Base-by-base conservation (phyloP, 2,329 filamentous ascomycete genomes). In the Paraconiothyrium brasiliense region DNA sequence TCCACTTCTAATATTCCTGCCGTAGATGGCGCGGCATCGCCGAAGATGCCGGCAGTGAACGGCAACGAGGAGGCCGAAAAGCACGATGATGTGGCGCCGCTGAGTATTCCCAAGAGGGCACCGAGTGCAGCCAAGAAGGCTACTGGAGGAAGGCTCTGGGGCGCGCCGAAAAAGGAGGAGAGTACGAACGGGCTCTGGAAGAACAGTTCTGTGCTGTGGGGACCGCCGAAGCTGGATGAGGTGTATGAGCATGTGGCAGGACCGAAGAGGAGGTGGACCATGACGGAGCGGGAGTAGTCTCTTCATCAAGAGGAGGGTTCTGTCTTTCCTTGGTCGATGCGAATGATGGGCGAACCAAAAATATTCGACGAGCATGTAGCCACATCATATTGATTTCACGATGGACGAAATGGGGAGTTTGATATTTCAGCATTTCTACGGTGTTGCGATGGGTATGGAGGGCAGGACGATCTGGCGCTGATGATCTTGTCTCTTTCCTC, bases 231-330 rank as follows among this genome's bases (percentile, higher is more conserved):
- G 69, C 70, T 64, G 64, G 70, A 67, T 60, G 74, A 75, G 35
- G 68, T 76, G n/a, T 75, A 75, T 32, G 75, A 76, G 67, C 74
- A 79, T 57, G 74, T 74, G 9, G 67, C 67, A 30, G 79, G 78
- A 43, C 74, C 76, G 24, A 83, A 82, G 74, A 74, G 80, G 66
- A 67, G 81, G 57, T 83, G 81, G 81, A 82, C 79, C 3, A 71
- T 82, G 41, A 77, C 73, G 32, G 75, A 78, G 64, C 67, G 71
- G 48, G 73, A 77, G 30, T 68, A 59, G 22, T n/a, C 13, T 20
- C n/a, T 3, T n/a, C 27, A 30, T 30, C 27, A 30, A 4, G 6
- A 30, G 6, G 6, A 30, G 27, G 27, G 27, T 30, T 30, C 27
- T 30, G 27, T 6, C 4, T 30, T 6, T 30, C 27, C 27, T 30